phyloP scores from a whole-genome alignment of 169 alveolate species.

The Neospora caninum region DNA sequence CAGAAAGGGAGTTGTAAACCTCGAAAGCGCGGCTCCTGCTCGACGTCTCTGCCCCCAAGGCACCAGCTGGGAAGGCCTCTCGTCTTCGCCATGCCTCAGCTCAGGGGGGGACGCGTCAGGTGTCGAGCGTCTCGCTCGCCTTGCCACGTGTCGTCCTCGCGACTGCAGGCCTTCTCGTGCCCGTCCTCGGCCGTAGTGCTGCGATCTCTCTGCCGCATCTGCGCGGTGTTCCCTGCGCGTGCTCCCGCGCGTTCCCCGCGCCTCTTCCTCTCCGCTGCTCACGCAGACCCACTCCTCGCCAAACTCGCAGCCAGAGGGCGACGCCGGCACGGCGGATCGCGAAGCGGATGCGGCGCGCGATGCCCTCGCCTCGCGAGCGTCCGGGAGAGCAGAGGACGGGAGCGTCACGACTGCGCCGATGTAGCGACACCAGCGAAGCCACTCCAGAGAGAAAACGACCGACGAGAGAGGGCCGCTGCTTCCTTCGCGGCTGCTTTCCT shows the following conservation, averaged over 20 bases:
- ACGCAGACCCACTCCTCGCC: neutral
- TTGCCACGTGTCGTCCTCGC: neutral
- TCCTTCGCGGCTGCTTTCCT: neutral
- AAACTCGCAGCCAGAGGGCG: neutral
- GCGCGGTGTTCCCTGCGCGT: no score
- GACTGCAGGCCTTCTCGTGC: neutral
- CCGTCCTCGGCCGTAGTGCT: neutral
- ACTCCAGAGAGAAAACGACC: neutral
- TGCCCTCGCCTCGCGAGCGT: no score
- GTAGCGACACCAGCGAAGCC: neutral
- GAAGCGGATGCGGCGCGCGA: no score
- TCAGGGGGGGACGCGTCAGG: neutral
- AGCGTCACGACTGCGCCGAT: conserved; percentile 12
- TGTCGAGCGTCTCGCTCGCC: neutral
- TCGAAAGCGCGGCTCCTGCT: neutral
- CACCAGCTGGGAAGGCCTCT: neutral
- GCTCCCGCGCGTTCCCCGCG: neutral
- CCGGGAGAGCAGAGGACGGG: neutral
- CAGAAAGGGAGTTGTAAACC: conserved; percentile 43
- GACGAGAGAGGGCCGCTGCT: neutral
- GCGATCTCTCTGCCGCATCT: no score
- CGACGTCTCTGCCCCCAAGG: neutral
- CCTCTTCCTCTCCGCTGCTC: neutral
- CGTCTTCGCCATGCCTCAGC: neutral
- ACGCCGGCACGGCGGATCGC: no score